These are phyloP conservation scores for Tetrahymena thermophila DNA, from an alignment of 73 alveolate genomes.

Conservation along the genomic window DNA sequence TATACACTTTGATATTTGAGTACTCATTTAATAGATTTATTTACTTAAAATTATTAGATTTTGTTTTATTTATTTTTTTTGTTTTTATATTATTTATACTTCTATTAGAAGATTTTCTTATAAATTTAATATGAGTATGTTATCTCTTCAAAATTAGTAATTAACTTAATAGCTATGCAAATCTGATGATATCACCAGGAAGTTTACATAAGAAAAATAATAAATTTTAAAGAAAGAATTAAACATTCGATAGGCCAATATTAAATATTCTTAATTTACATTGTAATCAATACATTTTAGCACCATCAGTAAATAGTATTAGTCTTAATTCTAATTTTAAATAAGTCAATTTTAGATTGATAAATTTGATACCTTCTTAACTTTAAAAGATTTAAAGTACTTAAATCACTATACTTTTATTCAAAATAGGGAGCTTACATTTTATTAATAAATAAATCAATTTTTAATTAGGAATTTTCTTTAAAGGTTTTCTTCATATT, in stretches of 20 bases:
- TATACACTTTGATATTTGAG: not conserved
- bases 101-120: not conserved
- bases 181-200: not conserved
- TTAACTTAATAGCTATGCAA: not conserved
- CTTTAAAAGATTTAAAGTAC: too few species aligned
- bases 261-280: too few species aligned
- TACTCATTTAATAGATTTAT: not conserved
- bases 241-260: not conserved
- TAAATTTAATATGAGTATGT: not conserved
- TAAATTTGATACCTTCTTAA: too few species aligned
- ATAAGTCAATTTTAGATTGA: too few species aligned
- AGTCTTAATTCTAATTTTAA: too few species aligned
- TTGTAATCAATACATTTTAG: too few species aligned
- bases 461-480: too few species aligned
- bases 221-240: not conserved
- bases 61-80: not conserved
- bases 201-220: not conserved
- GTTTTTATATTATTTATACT: not conserved
- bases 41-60: not conserved
- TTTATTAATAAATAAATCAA: too few species aligned
- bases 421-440: too few species aligned
- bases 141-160: not conserved
- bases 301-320: too few species aligned
- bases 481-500: too few species aligned
- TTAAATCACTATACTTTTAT: too few species aligned